These are phyloP conservation scores for Aspergillus ochraceus DNA, from an alignment of 2,329 filamentous ascomycete genomes.

Conservation along the genomic window DNA sequence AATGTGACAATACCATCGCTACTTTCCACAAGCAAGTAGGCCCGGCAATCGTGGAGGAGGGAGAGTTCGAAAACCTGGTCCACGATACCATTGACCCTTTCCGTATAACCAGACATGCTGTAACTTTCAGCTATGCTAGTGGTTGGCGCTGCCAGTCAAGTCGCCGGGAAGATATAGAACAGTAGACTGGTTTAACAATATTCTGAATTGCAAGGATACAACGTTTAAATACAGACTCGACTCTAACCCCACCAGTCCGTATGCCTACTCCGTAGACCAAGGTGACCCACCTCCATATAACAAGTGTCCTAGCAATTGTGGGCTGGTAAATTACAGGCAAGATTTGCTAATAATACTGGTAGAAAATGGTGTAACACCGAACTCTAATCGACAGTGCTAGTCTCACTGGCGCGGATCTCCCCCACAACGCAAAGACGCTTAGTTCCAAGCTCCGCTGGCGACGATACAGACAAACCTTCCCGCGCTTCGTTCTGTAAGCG, in stretches of 20 bases:
- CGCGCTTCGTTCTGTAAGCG: not conserved
- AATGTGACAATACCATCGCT: slow-evolving; percentile 1
- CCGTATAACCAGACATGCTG: not conserved
- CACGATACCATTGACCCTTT: not conserved
- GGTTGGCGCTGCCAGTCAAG: not conserved
- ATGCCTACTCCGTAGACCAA: not conserved
- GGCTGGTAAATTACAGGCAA: not conserved
- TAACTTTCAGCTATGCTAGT: not conserved
- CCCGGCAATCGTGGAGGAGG: slow-evolving; percentile 6
- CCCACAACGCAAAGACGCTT: slow-evolving; percentile 6
- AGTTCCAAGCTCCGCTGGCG: not conserved
- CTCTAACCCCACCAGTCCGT: not conserved
- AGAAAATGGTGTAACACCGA: not conserved
- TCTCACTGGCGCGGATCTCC: not conserved
- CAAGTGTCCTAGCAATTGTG: not conserved
- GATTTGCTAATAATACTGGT: not conserved
- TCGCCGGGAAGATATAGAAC: not conserved
- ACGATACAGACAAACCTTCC: not conserved
- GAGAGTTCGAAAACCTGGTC: slow-evolving; percentile 6
- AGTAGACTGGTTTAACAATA: not conserved
- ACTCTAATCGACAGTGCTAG: not conserved
- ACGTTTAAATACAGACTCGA: not conserved
- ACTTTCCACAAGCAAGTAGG: slow-evolving; percentile 9
- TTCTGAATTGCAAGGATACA: not conserved
- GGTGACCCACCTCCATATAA: not conserved